Evolutionary conservation across 2,329 filamentous ascomycete genomes (phyloP).

Genomic region (Tolypocladium album): DNA sequence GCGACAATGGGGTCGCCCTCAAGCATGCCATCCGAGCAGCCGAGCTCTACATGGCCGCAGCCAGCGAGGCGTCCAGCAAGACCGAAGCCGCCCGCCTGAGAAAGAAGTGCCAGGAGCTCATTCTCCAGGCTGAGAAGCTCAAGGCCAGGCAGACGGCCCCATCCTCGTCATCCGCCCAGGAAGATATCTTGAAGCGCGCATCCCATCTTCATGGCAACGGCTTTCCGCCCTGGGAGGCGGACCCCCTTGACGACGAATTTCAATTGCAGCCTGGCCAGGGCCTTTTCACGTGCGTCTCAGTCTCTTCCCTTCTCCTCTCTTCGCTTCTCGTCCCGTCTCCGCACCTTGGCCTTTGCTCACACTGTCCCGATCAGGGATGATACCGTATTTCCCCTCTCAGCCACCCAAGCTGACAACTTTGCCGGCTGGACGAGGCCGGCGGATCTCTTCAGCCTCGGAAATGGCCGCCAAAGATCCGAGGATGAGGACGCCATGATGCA

Average conservation of each 20-base stretch:
- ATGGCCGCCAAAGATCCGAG: conserved; percentile 13
- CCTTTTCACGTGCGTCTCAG: conserved; percentile 51
- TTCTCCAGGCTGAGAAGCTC: conserved; percentile 64
- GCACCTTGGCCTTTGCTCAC: not conserved
- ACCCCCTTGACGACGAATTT: conserved; percentile 54
- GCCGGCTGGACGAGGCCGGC: conserved; percentile 70
- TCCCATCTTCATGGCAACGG: conserved; percentile 73
- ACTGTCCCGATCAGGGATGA: conserved; percentile 40
- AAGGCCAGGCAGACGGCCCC: conserved; percentile 34
- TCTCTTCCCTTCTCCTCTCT: too few relatives aligned
- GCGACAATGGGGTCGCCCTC: conserved; percentile 45
- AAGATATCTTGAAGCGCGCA: conserved; percentile 55
- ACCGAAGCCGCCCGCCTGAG: conserved; percentile 57
- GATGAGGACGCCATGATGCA: conserved; percentile 41
- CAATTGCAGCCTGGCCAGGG: conserved; percentile 32
- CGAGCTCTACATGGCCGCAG: conserved; percentile 72
- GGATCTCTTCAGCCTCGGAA: conserved; percentile 41
- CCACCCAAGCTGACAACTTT: conserved; percentile 65
- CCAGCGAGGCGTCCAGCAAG: conserved; percentile 48
- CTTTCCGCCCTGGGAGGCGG: conserved; percentile 74
- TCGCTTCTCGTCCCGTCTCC: too few relatives aligned
- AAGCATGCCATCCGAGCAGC: conserved; percentile 65
- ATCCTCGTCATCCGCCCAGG: not conserved
- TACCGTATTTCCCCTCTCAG: conserved; percentile 60
- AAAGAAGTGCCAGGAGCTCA: conserved; percentile 56